Percentiles rank a stretch among this genome's conserved stretches.
Conservation (phyloP, 2,329 filamentous ascomycete genomes). For the Diplocarpon mali region DNA sequence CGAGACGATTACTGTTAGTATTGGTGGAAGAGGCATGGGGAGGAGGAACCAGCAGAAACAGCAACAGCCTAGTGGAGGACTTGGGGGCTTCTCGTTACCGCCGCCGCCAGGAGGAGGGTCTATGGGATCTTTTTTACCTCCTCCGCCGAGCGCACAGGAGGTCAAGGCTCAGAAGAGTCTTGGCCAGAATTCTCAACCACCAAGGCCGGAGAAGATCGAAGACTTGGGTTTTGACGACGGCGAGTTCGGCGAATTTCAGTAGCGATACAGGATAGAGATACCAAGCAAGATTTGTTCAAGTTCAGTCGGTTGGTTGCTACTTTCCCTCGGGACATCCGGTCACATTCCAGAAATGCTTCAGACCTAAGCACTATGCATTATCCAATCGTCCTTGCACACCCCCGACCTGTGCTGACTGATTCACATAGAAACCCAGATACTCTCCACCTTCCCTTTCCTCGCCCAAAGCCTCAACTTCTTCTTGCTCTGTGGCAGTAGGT, state of each 20-base stretch:
- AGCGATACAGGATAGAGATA: constrained; percentile 1
- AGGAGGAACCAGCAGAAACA: constrained; percentile 17
- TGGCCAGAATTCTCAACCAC: constrained; percentile 40
- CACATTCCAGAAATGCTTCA: neutral
- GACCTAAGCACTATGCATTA: neutral
- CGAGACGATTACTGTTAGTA: constrained; percentile 76
- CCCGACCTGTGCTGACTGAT: neutral
- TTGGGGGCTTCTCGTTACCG: constrained; percentile 53
- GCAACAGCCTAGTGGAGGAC: constrained; percentile 19
- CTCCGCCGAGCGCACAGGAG: constrained; percentile 52
- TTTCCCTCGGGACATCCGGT: neutral
- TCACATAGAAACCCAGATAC: neutral
- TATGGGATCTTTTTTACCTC: constrained; percentile 43
- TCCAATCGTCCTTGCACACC: neutral
- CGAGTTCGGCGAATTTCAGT: constrained; percentile 71
- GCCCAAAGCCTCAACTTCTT: neutral
- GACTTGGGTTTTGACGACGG: constrained; percentile 79
- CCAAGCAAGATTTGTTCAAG: neutral
- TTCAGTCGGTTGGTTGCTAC: neutral
- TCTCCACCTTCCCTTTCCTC: too few relatives aligned
- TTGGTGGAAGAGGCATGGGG: constrained; percentile 41
- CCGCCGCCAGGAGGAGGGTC: constrained; percentile 40
- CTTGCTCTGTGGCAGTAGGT: neutral
- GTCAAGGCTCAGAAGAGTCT: constrained; percentile 49
- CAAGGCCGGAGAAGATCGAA: constrained; percentile 32